Conservation (phyloP, 2,329 filamentous ascomycete genomes). For the Pseudovirgaria hyperparasitica region DNA sequence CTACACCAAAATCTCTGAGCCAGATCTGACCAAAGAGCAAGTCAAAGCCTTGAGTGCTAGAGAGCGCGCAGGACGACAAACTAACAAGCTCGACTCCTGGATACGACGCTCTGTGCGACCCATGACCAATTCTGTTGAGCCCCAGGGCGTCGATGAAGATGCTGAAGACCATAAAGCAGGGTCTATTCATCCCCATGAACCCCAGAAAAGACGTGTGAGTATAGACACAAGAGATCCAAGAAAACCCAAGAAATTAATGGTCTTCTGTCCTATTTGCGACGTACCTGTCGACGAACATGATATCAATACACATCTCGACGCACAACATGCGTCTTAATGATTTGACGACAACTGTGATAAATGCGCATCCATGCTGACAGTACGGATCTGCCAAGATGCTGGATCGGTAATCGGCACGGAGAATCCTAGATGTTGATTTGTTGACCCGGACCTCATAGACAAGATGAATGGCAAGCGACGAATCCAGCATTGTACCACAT, state of each 20-base stretch:
- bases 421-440: too few species aligned
- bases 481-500: too few species aligned
- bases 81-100: slow-evolving; percentile 32
- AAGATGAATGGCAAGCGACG: too few species aligned
- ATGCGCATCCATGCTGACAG: too few species aligned
- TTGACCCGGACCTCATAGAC: too few species aligned
- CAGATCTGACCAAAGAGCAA: slow-evolving; percentile 29
- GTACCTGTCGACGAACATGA: slow-evolving; percentile 13
- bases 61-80: slow-evolving; percentile 29
- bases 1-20: slow-evolving; percentile 29
- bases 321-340: slow-evolving; percentile 11
- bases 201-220: not conserved
- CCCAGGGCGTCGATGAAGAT: slow-evolving; percentile 5
- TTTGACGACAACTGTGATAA: too few species aligned
- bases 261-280: slow-evolving; percentile 29
- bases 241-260: slow-evolving; percentile 14
- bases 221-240: slow-evolving; percentile 8
- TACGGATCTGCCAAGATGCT: too few species aligned
- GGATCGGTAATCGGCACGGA: too few species aligned
- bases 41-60: slow-evolving; percentile 24
- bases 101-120: slow-evolving; percentile 10
- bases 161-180: slow-evolving; percentile 1
- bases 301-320: slow-evolving; percentile 29
- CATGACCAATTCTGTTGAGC: slow-evolving; percentile 6
- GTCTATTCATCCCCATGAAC: not conserved